Percentiles rank a stretch among this genome's conserved stretches.
These are phyloP conservation scores for Climacium dendroides DNA, from an alignment of 225 moss, liverwort and hornwort species.

Conservation along the genomic window DNA sequence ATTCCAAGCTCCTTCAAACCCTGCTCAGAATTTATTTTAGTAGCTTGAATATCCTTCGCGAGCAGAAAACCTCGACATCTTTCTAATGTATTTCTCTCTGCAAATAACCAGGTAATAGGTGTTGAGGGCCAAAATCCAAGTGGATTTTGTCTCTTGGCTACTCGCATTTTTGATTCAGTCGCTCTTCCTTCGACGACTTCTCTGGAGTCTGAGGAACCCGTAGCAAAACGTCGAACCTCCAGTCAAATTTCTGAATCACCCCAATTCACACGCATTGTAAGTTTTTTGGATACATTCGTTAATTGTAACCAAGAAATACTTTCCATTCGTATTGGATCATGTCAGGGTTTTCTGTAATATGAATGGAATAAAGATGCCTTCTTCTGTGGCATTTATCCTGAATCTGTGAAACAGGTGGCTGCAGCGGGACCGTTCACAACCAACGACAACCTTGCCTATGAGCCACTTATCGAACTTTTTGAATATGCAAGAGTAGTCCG, in stretches of 20 bases:
- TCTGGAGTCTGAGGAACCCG: slow-evolving; percentile 31
- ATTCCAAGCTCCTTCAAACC: neutral
- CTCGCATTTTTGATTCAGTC: slow-evolving; percentile 46
- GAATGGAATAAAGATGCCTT: neutral
- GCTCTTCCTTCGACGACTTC: slow-evolving; percentile 12
- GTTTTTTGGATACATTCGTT: neutral
- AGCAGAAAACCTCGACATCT: neutral
- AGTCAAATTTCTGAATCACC: neutral
- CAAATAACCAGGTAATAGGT: slow-evolving; percentile 46
- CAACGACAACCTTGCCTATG: slow-evolving; percentile 65
- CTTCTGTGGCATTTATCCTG: neutral
- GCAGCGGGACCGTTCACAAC: slow-evolving; percentile 82
- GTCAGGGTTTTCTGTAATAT: neutral
- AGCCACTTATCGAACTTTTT: slow-evolving; percentile 69
- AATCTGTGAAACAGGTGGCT: slow-evolving; percentile 28
- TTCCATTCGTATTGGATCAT: neutral
- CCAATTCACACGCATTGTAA: slow-evolving; percentile 16
- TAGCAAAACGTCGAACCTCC: slow-evolving; percentile 47
- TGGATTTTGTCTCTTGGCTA: slow-evolving; percentile 68
- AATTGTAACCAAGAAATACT: neutral
- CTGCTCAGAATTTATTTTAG: neutral
- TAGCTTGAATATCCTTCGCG: neutral
- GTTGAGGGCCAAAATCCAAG: slow-evolving; percentile 86
- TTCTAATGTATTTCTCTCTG: neutral
- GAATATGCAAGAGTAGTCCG: slow-evolving; percentile 52